Percentiles rank a stretch among this genome's conserved stretches.
These are phyloP conservation scores for Trypanosoma conorhini DNA, from an alignment of 208 protist species.

Conservation along the genomic window DNA sequence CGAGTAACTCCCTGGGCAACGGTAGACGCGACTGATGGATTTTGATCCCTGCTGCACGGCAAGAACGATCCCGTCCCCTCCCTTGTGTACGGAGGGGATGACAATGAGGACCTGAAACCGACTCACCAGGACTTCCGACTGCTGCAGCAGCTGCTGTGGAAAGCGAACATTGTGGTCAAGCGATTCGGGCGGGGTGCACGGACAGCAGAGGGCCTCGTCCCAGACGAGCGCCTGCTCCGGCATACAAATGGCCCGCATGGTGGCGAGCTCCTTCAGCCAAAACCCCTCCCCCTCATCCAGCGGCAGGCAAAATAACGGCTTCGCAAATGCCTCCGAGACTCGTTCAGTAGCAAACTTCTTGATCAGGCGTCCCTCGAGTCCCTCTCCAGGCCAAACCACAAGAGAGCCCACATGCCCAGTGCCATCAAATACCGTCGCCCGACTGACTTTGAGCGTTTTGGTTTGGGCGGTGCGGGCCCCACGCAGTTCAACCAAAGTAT, in stretches of 20 bases:
- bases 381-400: conserved; percentile 32
- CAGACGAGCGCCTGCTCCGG: conserved; percentile 46
- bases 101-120: conserved; percentile 62
- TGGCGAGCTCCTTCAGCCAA: conserved; percentile 81
- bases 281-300: conserved; percentile 85
- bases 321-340: conserved; percentile 28
- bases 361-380: conserved; percentile 20
- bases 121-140: conserved; percentile 58
- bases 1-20: conserved; percentile 56
- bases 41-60: conserved; percentile 55
- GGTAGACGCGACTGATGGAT: conserved; percentile 66
- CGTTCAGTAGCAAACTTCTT: conserved; percentile 30
- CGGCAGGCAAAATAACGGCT: conserved; percentile 64
- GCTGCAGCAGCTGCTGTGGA: conserved; percentile 42
- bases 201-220: conserved; percentile 52
- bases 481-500: conserved; percentile 47
- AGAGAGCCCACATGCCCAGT: conserved; percentile 71
- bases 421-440: conserved; percentile 49
- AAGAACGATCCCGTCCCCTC: conserved; percentile 68
- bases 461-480: conserved; percentile 50
- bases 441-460: conserved; percentile 48
- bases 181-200: conserved; percentile 16
- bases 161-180: conserved; percentile 40
- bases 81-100: conserved; percentile 49
- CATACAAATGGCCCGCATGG: conserved; percentile 44